Conservation (phyloP, 2,329 filamentous ascomycete species). For the Colletotrichum noveboracense region DNA sequence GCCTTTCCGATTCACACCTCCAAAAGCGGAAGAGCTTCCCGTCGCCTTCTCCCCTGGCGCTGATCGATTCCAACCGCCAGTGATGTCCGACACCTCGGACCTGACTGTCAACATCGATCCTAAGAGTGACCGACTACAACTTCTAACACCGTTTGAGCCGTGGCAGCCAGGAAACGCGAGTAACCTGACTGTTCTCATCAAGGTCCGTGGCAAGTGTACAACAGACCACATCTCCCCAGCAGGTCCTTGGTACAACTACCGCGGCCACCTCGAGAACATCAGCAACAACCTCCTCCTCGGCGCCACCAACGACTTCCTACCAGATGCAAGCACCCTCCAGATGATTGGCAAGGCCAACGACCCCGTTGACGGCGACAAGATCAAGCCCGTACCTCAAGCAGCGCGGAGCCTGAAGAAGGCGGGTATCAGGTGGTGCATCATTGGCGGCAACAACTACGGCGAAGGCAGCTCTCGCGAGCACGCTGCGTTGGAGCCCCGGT, state of each 20-base stretch:
- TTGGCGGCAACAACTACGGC: conserved; percentile 67
- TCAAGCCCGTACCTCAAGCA: conserved; percentile 29
- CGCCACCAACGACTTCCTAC: conserved; percentile 35
- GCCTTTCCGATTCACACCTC: conserved; percentile 31
- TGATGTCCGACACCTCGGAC: conserved; percentile 22
- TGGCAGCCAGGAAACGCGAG: conserved; percentile 30
- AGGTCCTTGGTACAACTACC: conserved; percentile 42
- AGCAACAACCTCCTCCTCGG: conserved; percentile 39
- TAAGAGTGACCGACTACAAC: conserved; percentile 33
- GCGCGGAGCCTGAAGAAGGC: conserved; percentile 27
- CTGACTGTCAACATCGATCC: conserved; percentile 30
- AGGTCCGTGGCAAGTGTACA: conserved; percentile 41
- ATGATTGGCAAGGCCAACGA: conserved; percentile 32
- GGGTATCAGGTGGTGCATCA: conserved; percentile 33
- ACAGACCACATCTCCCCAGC: conserved; percentile 44
- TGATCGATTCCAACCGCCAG: conserved; percentile 30
- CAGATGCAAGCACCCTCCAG: conserved; percentile 21
- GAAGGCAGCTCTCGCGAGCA: conserved; percentile 88
- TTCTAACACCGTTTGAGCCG: conserved; percentile 28
- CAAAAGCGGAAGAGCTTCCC: conserved; percentile 31
- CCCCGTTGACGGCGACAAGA: conserved; percentile 14
- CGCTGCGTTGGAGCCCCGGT: conserved; percentile 83
- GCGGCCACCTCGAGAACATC: conserved; percentile 43
- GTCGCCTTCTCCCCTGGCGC: conserved; percentile 26
- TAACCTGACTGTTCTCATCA: conserved; percentile 33